A percentile compares a stretch with the other conserved stretches of the same genome.
Conservation (phyloP, 2,329 filamentous ascomycete genomes). For the Aureobasidium sp. region DNA sequence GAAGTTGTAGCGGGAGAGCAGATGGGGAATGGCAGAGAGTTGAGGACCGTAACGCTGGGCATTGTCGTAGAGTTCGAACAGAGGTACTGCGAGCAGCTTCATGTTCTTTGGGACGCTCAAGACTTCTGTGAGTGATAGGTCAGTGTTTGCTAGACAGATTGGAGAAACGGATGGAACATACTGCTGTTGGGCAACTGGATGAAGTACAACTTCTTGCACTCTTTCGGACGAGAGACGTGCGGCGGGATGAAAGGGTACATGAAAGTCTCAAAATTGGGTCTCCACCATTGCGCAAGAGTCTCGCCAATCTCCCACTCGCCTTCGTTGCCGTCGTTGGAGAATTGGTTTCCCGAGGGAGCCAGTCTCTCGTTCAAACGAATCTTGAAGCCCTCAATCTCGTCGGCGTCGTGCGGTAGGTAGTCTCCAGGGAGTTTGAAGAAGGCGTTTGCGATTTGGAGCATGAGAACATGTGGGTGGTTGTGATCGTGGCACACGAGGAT, state of each 20-base stretch:
- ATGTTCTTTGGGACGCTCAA: conserved; percentile 99
- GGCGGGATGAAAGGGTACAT: conserved; percentile 99
- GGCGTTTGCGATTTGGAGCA: conserved; percentile 99
- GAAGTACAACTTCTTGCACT: conserved; percentile 99
- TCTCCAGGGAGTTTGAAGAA: conserved; percentile 99
- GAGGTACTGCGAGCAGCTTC: conserved; percentile 96
- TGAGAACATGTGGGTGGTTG: conserved; percentile 98
- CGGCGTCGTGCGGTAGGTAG: conserved; percentile 89
- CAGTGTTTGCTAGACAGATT: background rate
- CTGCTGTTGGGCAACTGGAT: conserved; percentile 94
- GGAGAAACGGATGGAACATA: conserved; percentile 52
- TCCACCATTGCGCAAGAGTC: conserved; percentile 98
- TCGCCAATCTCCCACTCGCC: conserved; percentile 93
- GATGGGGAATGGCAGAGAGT: conserved; percentile 94
- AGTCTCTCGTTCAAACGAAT: conserved; percentile 90
- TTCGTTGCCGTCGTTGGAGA: conserved; percentile 70
- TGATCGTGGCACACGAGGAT: conserved; percentile 99
- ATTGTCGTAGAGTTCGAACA: conserved; percentile 99
- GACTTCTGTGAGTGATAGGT: conserved; percentile 70
- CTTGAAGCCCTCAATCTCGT: conserved; percentile 97
- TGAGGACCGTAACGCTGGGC: conserved; percentile 95
- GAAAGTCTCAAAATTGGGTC: conserved; percentile 99
- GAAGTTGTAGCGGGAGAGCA: conserved; percentile 96
- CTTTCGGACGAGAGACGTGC: conserved; percentile 96
- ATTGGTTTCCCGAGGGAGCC: conserved; percentile 79